Base-by-base conservation (phyloP, 2,329 filamentous ascomycete species). In the Tolypocladium ovalisporum region DNA sequence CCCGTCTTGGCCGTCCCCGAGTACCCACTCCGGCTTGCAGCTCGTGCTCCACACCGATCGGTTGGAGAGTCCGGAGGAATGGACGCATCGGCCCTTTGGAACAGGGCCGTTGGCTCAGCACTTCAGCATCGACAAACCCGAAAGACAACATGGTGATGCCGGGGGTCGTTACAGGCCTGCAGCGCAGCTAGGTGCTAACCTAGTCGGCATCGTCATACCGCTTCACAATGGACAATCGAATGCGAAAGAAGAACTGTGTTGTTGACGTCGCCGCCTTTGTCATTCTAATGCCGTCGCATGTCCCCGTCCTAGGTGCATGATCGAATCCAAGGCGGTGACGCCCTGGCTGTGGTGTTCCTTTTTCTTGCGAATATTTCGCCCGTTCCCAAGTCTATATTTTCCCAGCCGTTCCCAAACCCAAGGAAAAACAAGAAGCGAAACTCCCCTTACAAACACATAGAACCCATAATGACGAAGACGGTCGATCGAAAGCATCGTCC, bases 321-420 rank as follows among this genome's bases (percentile, higher is more conserved):
- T 49, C 44, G 44, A 40, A 13, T 56, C 54, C 39, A 52, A 32
- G 32, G 47, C 29, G 47, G 47, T 34, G 32, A 29, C 47, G 17
- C 29, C 29, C 42, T 6, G 27, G 44, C 27, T 17, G 15, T n/a
- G 19, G 47, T 22, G 17, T 34, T 22, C 19, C 6, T n/a, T 12
- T 52, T 34, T 15, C 22, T 27, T 29, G 19, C 19, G 29, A 51
- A 22, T 19, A 19, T 22, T 36, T 51, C 37, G 35, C 35, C 55
- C 47, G 17, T 40, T 52, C 52, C 54, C 54, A 15, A 32, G 47
- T 56, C 54, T 56, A 56, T 56, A n/a, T 55, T 56, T 56, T 15
- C 9, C 54, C 44, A 34, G 24, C 34, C 44, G 29, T 52, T 56
- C 44, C 42, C 54, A 36, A 22, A 29, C 12, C 3, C 9, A 39